Evolutionary conservation across 257 asterid species (phyloP).

Genomic region (Voacanga thouarsii): DNA sequence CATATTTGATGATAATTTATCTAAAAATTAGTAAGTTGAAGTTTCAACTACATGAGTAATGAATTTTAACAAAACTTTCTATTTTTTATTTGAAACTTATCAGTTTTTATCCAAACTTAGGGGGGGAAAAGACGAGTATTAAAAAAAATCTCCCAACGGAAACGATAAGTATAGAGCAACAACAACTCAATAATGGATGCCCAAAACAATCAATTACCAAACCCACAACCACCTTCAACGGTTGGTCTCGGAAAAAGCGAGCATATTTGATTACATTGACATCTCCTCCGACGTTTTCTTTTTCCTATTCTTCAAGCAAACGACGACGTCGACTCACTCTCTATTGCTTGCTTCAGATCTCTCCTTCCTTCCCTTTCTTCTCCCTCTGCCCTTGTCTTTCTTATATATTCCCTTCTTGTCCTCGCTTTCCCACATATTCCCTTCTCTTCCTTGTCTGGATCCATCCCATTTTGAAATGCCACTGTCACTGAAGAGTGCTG

Average conservation of each 20-base stretch:
- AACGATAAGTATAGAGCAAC: too few relatives aligned
- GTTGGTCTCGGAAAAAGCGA: slow-evolving; percentile 4
- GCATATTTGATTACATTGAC: slow-evolving; percentile 10
- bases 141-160: too few relatives aligned
- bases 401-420: slow-evolving; percentile 8
- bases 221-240: slow-evolving; percentile 20
- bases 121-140: too few relatives aligned
- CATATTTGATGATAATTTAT: too few relatives aligned
- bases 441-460: neutral
- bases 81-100: too few relatives aligned
- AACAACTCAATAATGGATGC: too few relatives aligned
- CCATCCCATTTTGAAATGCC: slow-evolving; percentile 11
- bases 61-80: too few relatives aligned
- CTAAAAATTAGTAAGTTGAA: too few relatives aligned
- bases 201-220: neutral
- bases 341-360: slow-evolving; percentile 48
- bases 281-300: slow-evolving; percentile 17
- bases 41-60: too few relatives aligned
- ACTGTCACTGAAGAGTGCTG: neutral
- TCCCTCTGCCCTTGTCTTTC: slow-evolving; percentile 12
- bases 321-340: slow-evolving; percentile 46
- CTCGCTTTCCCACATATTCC: neutral
- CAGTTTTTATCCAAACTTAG: too few relatives aligned
- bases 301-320: slow-evolving; percentile 47
- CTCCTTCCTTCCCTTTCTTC: slow-evolving; percentile 21